Percentiles rank a stretch among this genome's conserved stretches.
phyloP scores from a whole-genome alignment of 768 basidiomycete genomes.

The Phylloporus sp. region DNA sequence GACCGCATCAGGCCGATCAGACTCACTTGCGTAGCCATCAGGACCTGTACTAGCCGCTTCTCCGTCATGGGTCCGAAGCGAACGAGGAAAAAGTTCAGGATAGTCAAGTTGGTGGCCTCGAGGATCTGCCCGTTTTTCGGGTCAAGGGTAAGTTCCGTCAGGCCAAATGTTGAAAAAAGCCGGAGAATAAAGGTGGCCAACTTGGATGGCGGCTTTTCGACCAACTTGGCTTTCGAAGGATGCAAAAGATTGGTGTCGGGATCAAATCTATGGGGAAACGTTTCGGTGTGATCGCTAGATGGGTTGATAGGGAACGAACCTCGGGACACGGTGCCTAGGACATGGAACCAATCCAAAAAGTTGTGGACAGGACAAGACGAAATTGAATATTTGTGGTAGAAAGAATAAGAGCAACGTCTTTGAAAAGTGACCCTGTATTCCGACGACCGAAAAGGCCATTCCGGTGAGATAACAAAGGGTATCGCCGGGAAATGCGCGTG shows the following conservation, averaged over 20 bases:
- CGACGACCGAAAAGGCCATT: slow-evolving; percentile 98
- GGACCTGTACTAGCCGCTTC: slow-evolving; percentile 62
- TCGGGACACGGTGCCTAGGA: slow-evolving; percentile 90
- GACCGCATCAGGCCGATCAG: not conserved
- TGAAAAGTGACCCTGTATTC: slow-evolving; percentile 95
- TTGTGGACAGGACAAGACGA: slow-evolving; percentile 90
- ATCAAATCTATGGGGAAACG: slow-evolving; percentile 54
- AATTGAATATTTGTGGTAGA: slow-evolving; percentile 97
- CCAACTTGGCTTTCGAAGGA: slow-evolving; percentile 65
- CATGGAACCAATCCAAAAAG: slow-evolving; percentile 91
- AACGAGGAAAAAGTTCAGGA: slow-evolving; percentile 81
- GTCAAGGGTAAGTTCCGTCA: slow-evolving; percentile 60
- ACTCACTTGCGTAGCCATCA: slow-evolving; percentile 72
- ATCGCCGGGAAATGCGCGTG: slow-evolving; percentile 91
- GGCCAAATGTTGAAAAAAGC: slow-evolving; percentile 54
- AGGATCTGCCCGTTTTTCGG: slow-evolving; percentile 52
- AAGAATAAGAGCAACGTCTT: slow-evolving; percentile 97
- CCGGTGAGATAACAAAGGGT: slow-evolving; percentile 97
- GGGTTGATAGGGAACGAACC: slow-evolving; percentile 43
- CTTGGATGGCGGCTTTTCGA: slow-evolving; percentile 47
- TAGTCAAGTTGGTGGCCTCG: slow-evolving; percentile 84
- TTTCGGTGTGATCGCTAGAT: not conserved
- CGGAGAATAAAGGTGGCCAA: slow-evolving; percentile 53
- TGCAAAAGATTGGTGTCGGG: slow-evolving; percentile 67
- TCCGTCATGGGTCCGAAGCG: slow-evolving; percentile 83